Percentiles rank a stretch among this genome's conserved stretches.
These are phyloP conservation scores for Rhynchospora pubera DNA, from an alignment of 176 grass and related monocot species.

Conservation along the genomic window DNA sequence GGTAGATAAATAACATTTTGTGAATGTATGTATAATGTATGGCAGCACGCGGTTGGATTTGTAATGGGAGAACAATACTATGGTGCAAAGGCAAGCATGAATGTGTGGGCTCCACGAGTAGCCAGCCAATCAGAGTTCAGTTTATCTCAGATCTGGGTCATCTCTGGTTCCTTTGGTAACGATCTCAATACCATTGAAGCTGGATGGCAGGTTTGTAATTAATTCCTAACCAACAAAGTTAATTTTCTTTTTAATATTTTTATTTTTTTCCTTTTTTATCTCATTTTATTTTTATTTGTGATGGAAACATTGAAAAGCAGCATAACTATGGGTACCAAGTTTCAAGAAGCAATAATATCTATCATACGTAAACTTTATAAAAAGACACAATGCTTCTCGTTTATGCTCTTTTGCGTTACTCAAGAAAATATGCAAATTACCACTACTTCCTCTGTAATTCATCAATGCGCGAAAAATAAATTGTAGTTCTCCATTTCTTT, in stretches of 20 bases:
- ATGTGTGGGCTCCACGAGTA: constrained; percentile 79
- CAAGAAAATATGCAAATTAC: background rate
- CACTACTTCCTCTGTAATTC: background rate
- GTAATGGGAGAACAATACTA: constrained; percentile 84
- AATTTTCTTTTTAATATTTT: background rate
- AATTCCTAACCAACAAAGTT: background rate
- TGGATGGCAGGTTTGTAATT: constrained; percentile 59
- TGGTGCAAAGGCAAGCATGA: constrained; percentile 83
- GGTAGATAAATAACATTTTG: background rate
- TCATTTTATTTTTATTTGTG: background rate
- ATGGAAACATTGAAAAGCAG: background rate
- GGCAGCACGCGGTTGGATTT: constrained; percentile 89
- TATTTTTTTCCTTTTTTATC: background rate
- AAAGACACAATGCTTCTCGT: background rate
- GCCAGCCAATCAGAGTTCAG: constrained; percentile 75
- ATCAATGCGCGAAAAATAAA: background rate
- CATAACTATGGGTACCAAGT: background rate
- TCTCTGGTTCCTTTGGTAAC: constrained; percentile 74
- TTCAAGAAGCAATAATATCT: background rate
- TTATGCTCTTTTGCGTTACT: background rate
- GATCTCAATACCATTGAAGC: constrained; percentile 98
- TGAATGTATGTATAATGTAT: background rate
- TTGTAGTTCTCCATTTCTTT: background rate
- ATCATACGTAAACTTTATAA: constrained; percentile 13
- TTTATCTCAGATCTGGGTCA: constrained; percentile 92